Base-by-base conservation (phyloP, 805 yeast genomes). In the baker's yeast (Saccharomyces cerevisiae) region DNA sequence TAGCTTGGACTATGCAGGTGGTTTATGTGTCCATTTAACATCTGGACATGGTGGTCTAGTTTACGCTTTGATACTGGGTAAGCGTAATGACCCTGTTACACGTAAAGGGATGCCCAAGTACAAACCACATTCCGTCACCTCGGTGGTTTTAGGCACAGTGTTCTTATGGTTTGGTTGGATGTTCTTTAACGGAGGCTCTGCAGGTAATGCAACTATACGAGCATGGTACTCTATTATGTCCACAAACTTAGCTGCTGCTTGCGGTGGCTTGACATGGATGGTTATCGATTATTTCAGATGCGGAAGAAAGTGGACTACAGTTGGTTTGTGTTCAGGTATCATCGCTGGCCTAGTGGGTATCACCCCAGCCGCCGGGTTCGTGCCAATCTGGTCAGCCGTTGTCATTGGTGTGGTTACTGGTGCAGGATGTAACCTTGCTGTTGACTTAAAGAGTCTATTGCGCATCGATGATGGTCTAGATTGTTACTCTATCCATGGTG, bases 101-200 rank as follows among this genome's bases (percentile, higher is more conserved):
- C 76, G 77, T 47, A 78, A 79, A 52, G 82, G 83, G 59, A 77
- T 89, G 61, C 97, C 97, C 58, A 86, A 86, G 69, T 91, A 90
- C 76, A 89, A 83, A 74, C 98, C 99, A 46, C 97, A 92, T 70
- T 86, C 94, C 24, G 96, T 92, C 41, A 81, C 96, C 8, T 81
- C 90, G 49, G 89, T 90, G 55, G 97, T 91, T 17, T 74, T 94
- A 55, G 99, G 99, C 53, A 90, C 97, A 22, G 85, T 89, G 11
- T 87, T 94, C 76, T 80, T 94, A 63, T 92, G 97, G 97, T 90
- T 94, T 65, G 99, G 98, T 41, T 94, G 99, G 99, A 62, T 59
- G 55, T 90, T 90, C 67, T 94, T 94, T 83, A 94, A 94, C 79
- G 97, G 97, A 73, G 98, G 98, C 65, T 89, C 97, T 49, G 87